Evolutionary conservation across 1,284 basidiomycete genomes (phyloP).

Genomic region (Gymnopus androsaceus): DNA sequence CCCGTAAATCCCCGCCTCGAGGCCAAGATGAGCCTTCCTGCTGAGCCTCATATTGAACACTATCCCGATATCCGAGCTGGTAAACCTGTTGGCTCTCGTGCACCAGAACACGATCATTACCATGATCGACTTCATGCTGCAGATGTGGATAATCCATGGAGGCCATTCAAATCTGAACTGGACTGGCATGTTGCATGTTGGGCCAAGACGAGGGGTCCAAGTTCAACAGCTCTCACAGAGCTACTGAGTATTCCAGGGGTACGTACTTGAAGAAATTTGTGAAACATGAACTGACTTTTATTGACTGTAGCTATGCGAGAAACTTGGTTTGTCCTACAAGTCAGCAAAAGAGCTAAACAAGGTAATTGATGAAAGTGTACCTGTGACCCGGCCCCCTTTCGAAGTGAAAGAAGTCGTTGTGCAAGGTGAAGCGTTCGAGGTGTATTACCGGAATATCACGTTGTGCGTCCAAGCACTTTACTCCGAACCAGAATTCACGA

Average conservation of each 20-base stretch:
- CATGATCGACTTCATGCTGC: too few relatives aligned
- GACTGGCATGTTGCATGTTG: constrained; percentile 37
- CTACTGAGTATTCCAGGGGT: constrained; percentile 33
- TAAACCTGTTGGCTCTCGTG: too few relatives aligned
- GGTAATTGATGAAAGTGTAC: constrained; percentile 14
- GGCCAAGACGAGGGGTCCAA: constrained; percentile 33
- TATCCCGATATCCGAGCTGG: too few relatives aligned
- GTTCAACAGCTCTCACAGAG: constrained; percentile 32
- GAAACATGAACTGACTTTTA: background rate
- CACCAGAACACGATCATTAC: too few relatives aligned
- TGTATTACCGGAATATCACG: constrained; percentile 7
- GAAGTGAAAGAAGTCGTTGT: constrained; percentile 7
- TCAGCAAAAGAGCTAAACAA: constrained; percentile 10
- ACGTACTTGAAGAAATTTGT: background rate
- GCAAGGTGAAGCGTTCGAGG: constrained; percentile 5
- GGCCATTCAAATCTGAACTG: constrained; percentile 27
- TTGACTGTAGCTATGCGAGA: background rate
- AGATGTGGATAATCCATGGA: constrained; percentile 23
- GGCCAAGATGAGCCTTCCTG: too few relatives aligned
- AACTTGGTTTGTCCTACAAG: constrained; percentile 6
- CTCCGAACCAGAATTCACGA: background rate
- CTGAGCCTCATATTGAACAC: too few relatives aligned
- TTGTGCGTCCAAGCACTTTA: constrained; percentile 9
- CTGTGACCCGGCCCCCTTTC: constrained; percentile 6
- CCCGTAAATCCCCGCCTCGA: too few relatives aligned